These are phyloP conservation scores for Quercus parvula DNA, from an alignment of 306 rosid species.

Conservation along the genomic window DNA sequence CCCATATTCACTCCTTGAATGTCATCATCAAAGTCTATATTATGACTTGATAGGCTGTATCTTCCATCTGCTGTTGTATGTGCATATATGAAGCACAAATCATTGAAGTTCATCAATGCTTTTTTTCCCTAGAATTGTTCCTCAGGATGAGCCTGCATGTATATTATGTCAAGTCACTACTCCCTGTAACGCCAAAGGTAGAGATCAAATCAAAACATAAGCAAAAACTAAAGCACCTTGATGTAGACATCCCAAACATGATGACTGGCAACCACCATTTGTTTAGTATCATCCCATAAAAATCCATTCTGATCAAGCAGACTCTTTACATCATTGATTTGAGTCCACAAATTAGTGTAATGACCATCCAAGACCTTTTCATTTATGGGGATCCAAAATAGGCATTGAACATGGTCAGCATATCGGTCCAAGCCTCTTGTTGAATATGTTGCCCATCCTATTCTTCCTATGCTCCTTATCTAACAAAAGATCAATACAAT, in stretches of 20 bases:
- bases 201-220: neutral
- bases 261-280: conserved; percentile 46
- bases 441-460: conserved; percentile 56
- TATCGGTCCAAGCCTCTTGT: conserved; percentile 57
- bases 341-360: no score
- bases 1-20: no score
- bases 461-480: conserved; percentile 53
- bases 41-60: no score
- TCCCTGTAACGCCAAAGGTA: conserved; percentile 1
- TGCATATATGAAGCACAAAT: no score
- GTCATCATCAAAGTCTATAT: no score
- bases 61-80: no score
- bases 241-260: conserved; percentile 44
- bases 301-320: no score
- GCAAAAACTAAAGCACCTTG: conserved; percentile 27
- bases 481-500: conserved; percentile 46
- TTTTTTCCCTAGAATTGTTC: neutral
- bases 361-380: neutral
- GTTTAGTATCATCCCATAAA: neutral
- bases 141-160: conserved; percentile 48
- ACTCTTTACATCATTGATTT: no score
- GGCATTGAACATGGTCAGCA: conserved; percentile 42
- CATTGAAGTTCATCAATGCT: no score
- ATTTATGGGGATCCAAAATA: conserved; percentile 39
- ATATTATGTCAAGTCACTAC: conserved; percentile 2